Evolutionary conservation across 495 filamentous ascomycete species (phyloP).

Genomic region (Neurospora sp.): DNA sequence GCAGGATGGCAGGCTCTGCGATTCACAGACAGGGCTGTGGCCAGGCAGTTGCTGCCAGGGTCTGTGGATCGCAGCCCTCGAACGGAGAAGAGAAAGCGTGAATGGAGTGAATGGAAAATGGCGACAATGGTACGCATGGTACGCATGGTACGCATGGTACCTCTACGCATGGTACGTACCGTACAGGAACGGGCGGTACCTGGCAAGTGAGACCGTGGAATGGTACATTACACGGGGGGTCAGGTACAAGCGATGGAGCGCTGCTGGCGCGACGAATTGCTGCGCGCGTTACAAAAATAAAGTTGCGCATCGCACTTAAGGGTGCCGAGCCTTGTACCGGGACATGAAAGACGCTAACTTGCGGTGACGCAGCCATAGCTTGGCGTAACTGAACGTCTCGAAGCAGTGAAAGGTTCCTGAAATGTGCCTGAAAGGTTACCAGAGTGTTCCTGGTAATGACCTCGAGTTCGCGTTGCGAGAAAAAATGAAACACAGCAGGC

Average conservation of each 20-base stretch:
- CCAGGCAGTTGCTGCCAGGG: constrained; percentile 10
- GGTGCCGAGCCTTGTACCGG: constrained; percentile 9
- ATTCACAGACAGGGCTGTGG: constrained; percentile 24
- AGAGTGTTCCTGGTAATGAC: constrained; percentile 6
- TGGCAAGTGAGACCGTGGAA: constrained; percentile 4
- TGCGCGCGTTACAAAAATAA: constrained; percentile 5
- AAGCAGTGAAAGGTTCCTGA: constrained; percentile 1
- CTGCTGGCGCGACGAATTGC: constrained; percentile 1
- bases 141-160: neutral
- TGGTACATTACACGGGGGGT: constrained; percentile 10
- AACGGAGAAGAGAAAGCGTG: neutral
- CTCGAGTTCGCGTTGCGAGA: constrained; percentile 17
- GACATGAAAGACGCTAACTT: constrained; percentile 15
- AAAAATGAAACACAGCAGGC: constrained; percentile 25
- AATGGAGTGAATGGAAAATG: neutral
- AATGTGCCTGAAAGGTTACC: constrained; percentile 2
- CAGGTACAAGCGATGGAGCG: constrained; percentile 8
- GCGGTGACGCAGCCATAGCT: constrained; percentile 30
- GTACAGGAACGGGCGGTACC: constrained; percentile 12
- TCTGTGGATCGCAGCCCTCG: constrained; percentile 11
- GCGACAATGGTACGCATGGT: neutral
- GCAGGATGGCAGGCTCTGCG: constrained; percentile 12
- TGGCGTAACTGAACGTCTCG: constrained; percentile 18
- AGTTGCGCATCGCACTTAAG: constrained; percentile 3
- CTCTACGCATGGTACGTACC: neutral